Percentiles rank a stretch among this genome's conserved stretches.
Evolutionary conservation across 371 early-diverging fungal genomes (phyloP).

Genomic region (Globomyces sp.): DNA sequence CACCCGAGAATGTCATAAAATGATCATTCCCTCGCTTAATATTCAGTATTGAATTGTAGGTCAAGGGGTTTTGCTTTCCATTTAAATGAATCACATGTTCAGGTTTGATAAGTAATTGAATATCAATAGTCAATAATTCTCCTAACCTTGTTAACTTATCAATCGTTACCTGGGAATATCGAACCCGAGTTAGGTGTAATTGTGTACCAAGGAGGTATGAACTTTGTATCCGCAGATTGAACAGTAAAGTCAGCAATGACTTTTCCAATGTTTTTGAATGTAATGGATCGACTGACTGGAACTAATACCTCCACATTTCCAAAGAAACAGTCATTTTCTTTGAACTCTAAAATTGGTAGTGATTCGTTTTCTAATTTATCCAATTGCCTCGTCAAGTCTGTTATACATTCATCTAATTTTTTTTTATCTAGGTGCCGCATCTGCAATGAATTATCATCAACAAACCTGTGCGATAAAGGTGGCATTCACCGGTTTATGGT

Average conservation of each 20-base stretch:
- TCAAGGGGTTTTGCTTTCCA: conserved; percentile 58
- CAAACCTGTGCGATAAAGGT: conserved; percentile 54
- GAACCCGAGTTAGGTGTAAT: conserved; percentile 63
- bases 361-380: conserved; percentile 77
- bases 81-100: conserved; percentile 66
- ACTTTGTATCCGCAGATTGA: conserved; percentile 60
- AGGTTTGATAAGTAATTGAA: conserved; percentile 68
- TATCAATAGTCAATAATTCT: conserved; percentile 58
- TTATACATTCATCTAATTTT: conserved; percentile 54
- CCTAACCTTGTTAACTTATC: conserved; percentile 17
- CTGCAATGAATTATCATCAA: conserved; percentile 23
- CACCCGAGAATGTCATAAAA: conserved; percentile 72
- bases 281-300: conserved; percentile 54
- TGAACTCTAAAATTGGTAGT: conserved; percentile 69
- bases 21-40: conserved; percentile 78
- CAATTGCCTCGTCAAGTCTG: conserved; percentile 66
- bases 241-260: conserved; percentile 70
- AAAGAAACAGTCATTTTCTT: conserved; percentile 65
- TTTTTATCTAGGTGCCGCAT: conserved; percentile 52
- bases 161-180: conserved; percentile 56
- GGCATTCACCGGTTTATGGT: conserved; percentile 92
- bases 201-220: conserved; percentile 67
- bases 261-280: conserved; percentile 75
- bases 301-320: conserved; percentile 73
- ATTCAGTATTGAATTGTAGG: conserved; percentile 79